Percentiles rank a stretch among this genome's conserved stretches.
Conservation (phyloP, 345 rosid genomes). For the Eucalyptus sp. region DNA sequence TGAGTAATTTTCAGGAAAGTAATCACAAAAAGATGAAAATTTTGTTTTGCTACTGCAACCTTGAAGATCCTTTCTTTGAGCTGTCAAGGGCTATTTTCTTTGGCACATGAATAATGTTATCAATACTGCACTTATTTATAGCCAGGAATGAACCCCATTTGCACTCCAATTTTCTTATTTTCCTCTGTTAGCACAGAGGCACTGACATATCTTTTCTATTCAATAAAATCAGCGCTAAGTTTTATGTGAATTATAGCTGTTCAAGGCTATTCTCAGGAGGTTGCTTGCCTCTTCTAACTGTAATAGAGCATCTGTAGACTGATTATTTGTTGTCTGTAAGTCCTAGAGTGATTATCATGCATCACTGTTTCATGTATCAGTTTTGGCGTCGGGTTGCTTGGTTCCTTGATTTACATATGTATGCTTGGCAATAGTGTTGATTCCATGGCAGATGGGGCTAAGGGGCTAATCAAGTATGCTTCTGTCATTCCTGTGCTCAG, state of each 20-base stretch:
- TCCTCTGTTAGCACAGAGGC: neutral
- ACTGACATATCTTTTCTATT: neutral
- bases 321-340: neutral
- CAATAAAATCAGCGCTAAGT: neutral
- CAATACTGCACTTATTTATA: neutral
- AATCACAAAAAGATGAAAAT: neutral
- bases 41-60: neutral
- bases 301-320: neutral
- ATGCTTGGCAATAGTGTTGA: conserved; percentile 86
- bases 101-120: neutral
- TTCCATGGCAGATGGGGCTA: conserved; percentile 79
- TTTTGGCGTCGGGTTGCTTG: conserved; percentile 71
- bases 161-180: neutral
- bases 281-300: neutral
- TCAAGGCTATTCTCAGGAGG: neutral
- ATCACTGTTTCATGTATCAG: conserved; percentile 15
- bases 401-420: conserved; percentile 63
- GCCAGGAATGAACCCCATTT: neutral
- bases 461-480: conserved; percentile 65
- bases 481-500: neutral
- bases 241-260: neutral
- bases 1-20: neutral
- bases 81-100: neutral
- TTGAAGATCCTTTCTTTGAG: neutral
- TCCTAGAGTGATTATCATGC: neutral